Evolutionary conservation across 768 basidiomycete species (phyloP).

Genomic region (Boletellus sp.): DNA sequence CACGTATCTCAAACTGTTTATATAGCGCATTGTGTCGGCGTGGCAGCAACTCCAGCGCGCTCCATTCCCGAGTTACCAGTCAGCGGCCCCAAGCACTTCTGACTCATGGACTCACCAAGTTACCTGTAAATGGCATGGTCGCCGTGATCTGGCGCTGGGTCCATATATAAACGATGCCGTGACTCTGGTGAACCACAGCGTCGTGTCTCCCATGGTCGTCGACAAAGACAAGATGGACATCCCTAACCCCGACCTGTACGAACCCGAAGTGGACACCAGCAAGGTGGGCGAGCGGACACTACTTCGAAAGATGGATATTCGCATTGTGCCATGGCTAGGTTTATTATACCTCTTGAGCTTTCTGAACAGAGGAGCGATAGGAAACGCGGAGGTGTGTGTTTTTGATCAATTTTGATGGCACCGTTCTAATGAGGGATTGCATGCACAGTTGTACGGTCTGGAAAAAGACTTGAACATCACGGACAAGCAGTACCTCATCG

Average conservation of each 20-base stretch:
- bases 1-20: conserved; percentile 61
- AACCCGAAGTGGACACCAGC: conserved; percentile 50
- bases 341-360: conserved; percentile 74
- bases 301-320: conserved; percentile 57
- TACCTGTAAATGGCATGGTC: background rate
- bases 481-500: conserved; percentile 63
- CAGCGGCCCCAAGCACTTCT: background rate
- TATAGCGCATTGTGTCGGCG: conserved; percentile 25
- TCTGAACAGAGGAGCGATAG: conserved; percentile 59
- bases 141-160: background rate
- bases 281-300: conserved; percentile 53
- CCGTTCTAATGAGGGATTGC: background rate
- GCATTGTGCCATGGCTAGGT: conserved; percentile 72
- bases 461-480: conserved; percentile 54
- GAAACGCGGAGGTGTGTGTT: conserved; percentile 62
- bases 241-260: conserved; percentile 33
- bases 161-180: background rate
- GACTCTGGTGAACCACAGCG: no score
- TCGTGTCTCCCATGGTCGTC: conserved; percentile 5
- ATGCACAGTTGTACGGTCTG: conserved; percentile 52
- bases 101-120: no score
- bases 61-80: no score
- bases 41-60: no score
- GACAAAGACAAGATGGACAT: background rate
- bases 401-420: no score